Base-by-base conservation (phyloP, 345 rosid genomes). In the Excoecaria cochinchinensis region DNA sequence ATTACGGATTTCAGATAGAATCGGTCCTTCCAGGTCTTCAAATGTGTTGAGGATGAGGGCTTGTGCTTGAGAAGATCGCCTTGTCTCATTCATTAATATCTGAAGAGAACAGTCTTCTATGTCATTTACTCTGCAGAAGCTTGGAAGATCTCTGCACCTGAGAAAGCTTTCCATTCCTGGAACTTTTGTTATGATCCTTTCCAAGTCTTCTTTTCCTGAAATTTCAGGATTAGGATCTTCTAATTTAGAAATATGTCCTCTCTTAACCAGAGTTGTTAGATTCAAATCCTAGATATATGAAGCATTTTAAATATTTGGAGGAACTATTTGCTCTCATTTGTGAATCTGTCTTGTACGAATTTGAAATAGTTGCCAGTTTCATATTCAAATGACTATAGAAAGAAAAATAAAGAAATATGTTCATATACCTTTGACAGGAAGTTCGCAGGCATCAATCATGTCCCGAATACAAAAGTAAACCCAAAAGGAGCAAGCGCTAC, bases 21-120 rank as follows among this genome's bases (percentile, higher is more conserved):
- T 85, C 4, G 87, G 85, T 21, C 56, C 80, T 62, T 91, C 97
- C 1, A 91, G 86, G 64, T 87, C 91, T 69, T 87, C 88, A 36
- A 89, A 82, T 0, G 91, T 89, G 90, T 91, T 87, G 60, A 93
- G 79, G 86, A 65, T 36, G 25, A 1, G 80, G 42, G 82, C 19
- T 19, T 56, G 10, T 19, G 79, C 74, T 57, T 11, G 31, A 31
- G 31, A 31, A 31, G 31, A 31, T 31, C 31, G 31, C 31, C 31
- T 31, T 31, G 31, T 31, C 31, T 31, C 31, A 31, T 31, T 31
- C 31, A 31, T 31, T 31, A 31, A 31, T 31, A 31, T 31, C 31
- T 31, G 31, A 31, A 31, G 31, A 31, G 31, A 1, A 31, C 1
- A 31, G 31, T 83, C 74, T 0, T 56, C 47, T 11, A 78, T 4